Base-by-base conservation (phyloP, 371 early-diverging fungal genomes). In the Rhizopus arrhizus region DNA sequence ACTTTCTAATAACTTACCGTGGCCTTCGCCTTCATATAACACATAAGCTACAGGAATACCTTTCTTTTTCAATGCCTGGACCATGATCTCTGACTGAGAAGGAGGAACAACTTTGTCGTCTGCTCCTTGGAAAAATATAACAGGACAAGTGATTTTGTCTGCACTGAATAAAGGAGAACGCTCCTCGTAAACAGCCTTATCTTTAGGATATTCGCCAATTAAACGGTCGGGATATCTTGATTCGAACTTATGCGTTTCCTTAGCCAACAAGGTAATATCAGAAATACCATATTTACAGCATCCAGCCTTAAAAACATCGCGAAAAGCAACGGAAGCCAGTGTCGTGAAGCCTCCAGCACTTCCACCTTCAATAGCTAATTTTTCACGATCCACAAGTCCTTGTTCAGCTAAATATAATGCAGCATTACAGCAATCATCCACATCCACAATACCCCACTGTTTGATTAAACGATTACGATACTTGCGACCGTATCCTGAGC, bases 181-280 rank as follows among this genome's bases (percentile, higher is more conserved):
- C 15, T 82, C 79, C 15, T 51, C 57, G 59, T 90, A 91, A 7
- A 87, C 58, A 0, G 70, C 68, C 32, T 68, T 68, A 2, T 81
- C 85, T 1, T 68, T 77, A 1, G 86, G 86, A 59, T 86, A 89
- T 45, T 86, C 81, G 0, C 91, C 91, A 40, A 91, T 77, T 53
- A 91, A 65, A 34, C 72, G 74, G 48, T 80, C 80, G 34, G 73
- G 67, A 35, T 90, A 90, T 63, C 77, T 75, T 13, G 86, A 73
- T 70, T 92, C 92, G 65, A 92, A 91, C 68, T 89, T 92, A 75
- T 91, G 91, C 1, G 90, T 90, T 56, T 89, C 85, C 66, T 85
- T 78, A 42, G 84, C 84, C 60, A 91, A 61, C 3, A 81, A 69
- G 33, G 82, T 80, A 36, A 92, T 74, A 57, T 90, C 89, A 0